phyloP scores from a whole-genome alignment of 352 stramenopile genomes.

The Blastocystis sp. region DNA sequence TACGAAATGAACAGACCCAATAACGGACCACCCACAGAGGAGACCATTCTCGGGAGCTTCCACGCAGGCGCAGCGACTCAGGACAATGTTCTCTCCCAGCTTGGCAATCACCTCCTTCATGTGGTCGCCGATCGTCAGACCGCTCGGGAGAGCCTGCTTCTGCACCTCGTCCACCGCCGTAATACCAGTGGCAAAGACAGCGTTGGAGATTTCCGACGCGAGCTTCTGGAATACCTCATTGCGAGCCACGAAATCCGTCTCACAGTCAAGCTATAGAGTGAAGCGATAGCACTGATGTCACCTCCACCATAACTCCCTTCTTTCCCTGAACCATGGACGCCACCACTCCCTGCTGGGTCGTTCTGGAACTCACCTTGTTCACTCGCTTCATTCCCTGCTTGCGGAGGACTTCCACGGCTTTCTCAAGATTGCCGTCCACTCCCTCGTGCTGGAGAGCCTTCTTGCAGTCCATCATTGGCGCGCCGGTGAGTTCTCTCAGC shows the following conservation, averaged over 20 bases:
- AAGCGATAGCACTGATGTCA: constrained; percentile 45
- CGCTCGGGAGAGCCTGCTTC: constrained; percentile 35
- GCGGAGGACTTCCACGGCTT: constrained; percentile 82
- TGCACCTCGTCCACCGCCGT: background rate
- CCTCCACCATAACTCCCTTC: constrained; percentile 72
- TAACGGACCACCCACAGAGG: constrained; percentile 6
- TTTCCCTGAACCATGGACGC: constrained; percentile 64
- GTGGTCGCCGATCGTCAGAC: constrained; percentile 63
- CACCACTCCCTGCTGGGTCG: constrained; percentile 48
- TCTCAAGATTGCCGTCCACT: constrained; percentile 78
- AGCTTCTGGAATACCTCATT: constrained; percentile 76
- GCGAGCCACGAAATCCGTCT: constrained; percentile 77
- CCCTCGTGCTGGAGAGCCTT: constrained; percentile 80
- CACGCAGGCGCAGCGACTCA: constrained; percentile 30
- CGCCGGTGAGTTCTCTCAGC: constrained; percentile 79
- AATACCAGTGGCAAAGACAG: constrained; percentile 28
- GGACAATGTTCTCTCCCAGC: constrained; percentile 74
- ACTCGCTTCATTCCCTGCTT: constrained; percentile 79
- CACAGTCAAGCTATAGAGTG: constrained; percentile 73
- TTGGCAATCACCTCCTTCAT: constrained; percentile 72
- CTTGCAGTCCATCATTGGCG: constrained; percentile 85
- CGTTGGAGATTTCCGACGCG: constrained; percentile 68
- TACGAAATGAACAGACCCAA: background rate
- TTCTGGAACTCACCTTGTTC: constrained; percentile 74
- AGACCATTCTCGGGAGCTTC: constrained; percentile 3